These are phyloP conservation scores for Baeospora myosura DNA, from an alignment of 1,284 basidiomycete species.

Conservation along the genomic window DNA sequence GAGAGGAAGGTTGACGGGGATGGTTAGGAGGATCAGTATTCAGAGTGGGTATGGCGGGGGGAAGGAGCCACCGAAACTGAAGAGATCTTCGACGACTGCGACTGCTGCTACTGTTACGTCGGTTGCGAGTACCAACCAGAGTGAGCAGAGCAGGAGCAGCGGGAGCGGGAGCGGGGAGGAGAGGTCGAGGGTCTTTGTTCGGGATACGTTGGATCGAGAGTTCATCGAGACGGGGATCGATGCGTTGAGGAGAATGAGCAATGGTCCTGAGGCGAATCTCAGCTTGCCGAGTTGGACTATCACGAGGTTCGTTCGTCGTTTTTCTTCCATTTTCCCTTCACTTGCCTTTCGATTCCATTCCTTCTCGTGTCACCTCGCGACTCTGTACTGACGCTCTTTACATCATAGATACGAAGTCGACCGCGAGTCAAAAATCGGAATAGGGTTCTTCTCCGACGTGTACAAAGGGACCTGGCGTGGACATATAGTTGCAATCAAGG, in stretches of 20 bases:
- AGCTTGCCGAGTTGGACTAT: conserved; percentile 68
- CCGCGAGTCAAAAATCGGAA: conserved; percentile 53
- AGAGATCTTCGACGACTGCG: conserved; percentile 19
- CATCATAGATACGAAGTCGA: conserved; percentile 51
- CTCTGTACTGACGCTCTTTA: neutral
- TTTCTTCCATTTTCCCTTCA: conserved; percentile 4
- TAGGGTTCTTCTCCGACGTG: conserved; percentile 66
- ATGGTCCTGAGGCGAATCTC: conserved; percentile 17
- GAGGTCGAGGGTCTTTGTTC: neutral
- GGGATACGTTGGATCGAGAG: conserved; percentile 30
- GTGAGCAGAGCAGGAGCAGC: conserved; percentile 12
- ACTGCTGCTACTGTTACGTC: conserved; percentile 10
- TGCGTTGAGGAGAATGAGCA: conserved; percentile 37
- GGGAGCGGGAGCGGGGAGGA: conserved; percentile 17
- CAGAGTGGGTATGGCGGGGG: neutral
- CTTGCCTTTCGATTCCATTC: conserved; percentile 3
- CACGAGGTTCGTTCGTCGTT: conserved; percentile 39
- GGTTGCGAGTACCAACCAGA: conserved; percentile 2
- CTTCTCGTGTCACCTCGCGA: neutral
- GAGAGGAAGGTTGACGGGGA: conserved; percentile 3
- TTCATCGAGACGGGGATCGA: conserved; percentile 43
- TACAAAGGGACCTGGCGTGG: conserved; percentile 59
- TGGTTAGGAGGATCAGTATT: conserved; percentile 5
- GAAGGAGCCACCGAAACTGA: conserved; percentile 4
- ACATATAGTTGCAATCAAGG: conserved; percentile 54